Evolutionary conservation across 495 filamentous ascomycete genomes (phyloP).

Genomic region (Aspergillus ellipticus): DNA sequence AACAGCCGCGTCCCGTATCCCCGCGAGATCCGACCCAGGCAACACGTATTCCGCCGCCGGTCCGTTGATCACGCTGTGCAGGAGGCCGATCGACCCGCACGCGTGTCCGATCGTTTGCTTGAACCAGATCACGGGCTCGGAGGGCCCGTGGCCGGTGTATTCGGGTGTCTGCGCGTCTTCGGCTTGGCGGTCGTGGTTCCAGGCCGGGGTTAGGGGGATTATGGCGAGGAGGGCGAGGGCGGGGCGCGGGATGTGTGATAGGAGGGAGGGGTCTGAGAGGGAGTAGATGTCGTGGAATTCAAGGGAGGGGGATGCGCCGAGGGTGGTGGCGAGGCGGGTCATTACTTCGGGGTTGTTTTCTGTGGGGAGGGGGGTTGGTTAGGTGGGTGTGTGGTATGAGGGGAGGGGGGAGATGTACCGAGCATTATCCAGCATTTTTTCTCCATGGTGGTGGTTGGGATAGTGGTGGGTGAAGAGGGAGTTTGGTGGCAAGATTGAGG

Average conservation of each 20-base stretch:
- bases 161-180: conserved; percentile 2
- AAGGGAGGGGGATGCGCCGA: conserved; percentile 5
- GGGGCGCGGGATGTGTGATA: conserved; percentile 5
- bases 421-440: too few species aligned
- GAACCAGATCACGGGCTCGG: conserved; percentile 12
- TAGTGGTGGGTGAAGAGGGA: too few species aligned
- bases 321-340: conserved; percentile 2
- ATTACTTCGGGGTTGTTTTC: conserved; percentile 13
- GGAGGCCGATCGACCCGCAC: conserved; percentile 9
- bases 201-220: conserved; percentile 5
- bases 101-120: conserved; percentile 13
- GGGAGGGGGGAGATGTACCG: too few species aligned
- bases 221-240: conserved; percentile 8
- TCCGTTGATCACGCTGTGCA: conserved; percentile 10
- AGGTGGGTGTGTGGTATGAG: too few species aligned
- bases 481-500: too few species aligned
- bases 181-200: conserved; percentile 3
- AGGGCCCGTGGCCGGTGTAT: conserved; percentile 3
- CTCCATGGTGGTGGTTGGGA: too few species aligned
- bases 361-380: neutral
- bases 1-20: conserved; percentile 3
- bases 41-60: conserved; percentile 4
- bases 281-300: conserved; percentile 12
- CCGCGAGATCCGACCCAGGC: conserved; percentile 6
- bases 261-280: neutral